Base-by-base conservation (phyloP, 345 rosid species). In the Diplotaxis tenuifolia region DNA sequence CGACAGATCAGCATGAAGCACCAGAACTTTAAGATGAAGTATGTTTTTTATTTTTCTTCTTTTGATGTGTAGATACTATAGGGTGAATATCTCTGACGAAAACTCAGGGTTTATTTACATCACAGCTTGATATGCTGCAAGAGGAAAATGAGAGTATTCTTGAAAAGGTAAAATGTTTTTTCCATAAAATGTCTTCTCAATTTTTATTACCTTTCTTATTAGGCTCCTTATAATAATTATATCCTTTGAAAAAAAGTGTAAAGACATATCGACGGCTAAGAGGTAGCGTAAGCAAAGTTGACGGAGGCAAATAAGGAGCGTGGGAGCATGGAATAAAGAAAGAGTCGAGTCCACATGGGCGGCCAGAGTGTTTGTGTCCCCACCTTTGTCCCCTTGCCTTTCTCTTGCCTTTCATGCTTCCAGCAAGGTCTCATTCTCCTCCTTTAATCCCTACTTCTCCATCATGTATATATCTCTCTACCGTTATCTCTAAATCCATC, bases 21-120 rank as follows among this genome's bases (percentile, higher is more conserved):
- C 90, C 99, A 29, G 89, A 90, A 15, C 96, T 95, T 75, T 74
- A 93, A 36, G 99, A 95, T 83, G 99, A 95, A 84, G 99, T 95
- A 81, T 54, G 80, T 32, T 57, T 6, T 3, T 67, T 49, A 15
- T n/a, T 27, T 36, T 22, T 7, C n/a, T 2, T 14, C n/a, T 21
- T 67, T 8, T 9, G 18, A 36, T 67, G 40, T 18, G 3, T 50
- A 25, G 23, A 23, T 25, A 3, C 54, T 42, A 40, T 14, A 49
- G 19, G 47, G 45, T 32, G 11, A 14, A 28, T 18, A 12, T 63
- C 7, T 0, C 38, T 38, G 53, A 16, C 58, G 59, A 15, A 70
- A 65, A 66, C 67, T 79, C 54, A 75, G 14, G 3, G 22, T 27
- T 67, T 3, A 14, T 62, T 64, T 38, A 4, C 56, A 28, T 36